Evolutionary conservation across 148 eudicot species (phyloP).

Genomic region (Chenopodium formosanum): DNA sequence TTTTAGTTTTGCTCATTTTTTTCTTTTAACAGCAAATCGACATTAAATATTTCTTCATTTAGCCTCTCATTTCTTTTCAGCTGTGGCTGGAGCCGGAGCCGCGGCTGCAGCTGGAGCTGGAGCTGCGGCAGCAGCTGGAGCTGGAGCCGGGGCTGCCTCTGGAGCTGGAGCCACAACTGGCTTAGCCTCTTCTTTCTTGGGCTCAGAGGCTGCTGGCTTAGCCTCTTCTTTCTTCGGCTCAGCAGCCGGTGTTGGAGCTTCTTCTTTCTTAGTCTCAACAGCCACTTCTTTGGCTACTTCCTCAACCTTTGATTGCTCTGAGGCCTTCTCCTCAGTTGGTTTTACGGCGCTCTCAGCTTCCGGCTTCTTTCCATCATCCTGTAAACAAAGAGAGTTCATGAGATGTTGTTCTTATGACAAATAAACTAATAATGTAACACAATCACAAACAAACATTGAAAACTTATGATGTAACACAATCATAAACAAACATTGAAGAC

Average conservation of each 20-base stretch:
- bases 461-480: too few relatives aligned
- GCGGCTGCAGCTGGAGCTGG: background rate
- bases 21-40: background rate
- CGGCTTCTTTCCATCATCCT: slow-evolving; percentile 28
- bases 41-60: background rate
- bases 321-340: slow-evolving; percentile 1
- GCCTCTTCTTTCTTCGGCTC: slow-evolving; percentile 10
- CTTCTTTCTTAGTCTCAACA: slow-evolving; percentile 10
- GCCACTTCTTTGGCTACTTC: background rate
- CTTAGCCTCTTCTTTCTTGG: slow-evolving; percentile 21
- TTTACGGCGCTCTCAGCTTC: slow-evolving; percentile 12
- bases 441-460: background rate
- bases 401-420: background rate
- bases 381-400: background rate
- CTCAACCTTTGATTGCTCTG: background rate
- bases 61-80: slow-evolving; percentile 13
- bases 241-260: slow-evolving; percentile 20
- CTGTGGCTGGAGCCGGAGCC: slow-evolving; percentile 1
- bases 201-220: slow-evolving; percentile 17
- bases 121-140: background rate
- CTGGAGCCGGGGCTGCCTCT: too few relatives aligned
- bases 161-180: slow-evolving; percentile 10
- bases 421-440: too few relatives aligned
- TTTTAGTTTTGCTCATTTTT: background rate
- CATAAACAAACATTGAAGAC: background rate